Evolutionary conservation across 768 basidiomycete species (phyloP).

Genomic region (Mycena leptocephala): DNA sequence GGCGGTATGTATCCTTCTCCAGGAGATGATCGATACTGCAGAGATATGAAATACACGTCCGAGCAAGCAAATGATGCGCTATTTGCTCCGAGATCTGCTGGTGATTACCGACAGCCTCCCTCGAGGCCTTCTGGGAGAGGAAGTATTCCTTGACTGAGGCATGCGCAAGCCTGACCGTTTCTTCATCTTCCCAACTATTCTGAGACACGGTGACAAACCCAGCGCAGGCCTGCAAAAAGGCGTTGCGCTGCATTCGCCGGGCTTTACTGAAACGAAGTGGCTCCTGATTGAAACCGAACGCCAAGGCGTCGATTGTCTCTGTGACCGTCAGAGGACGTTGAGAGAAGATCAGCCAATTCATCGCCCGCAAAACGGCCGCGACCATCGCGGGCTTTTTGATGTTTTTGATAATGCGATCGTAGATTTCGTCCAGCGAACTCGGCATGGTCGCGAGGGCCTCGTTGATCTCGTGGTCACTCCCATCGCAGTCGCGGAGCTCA

Average conservation of each 20-base stretch:
- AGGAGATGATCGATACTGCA: background rate
- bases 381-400: slow-evolving; percentile 32
- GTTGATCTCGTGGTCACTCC: slow-evolving; percentile 24
- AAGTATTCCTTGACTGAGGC: background rate
- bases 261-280: too few species aligned
- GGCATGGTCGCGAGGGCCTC: slow-evolving; percentile 34
- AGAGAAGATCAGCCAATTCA: slow-evolving; percentile 41
- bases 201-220: too few species aligned
- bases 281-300: too few species aligned
- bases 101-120: background rate
- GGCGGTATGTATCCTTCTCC: background rate
- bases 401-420: slow-evolving; percentile 40
- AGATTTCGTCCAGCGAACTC: slow-evolving; percentile 31
- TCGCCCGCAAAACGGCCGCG: slow-evolving; percentile 27
- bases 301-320: too few species aligned
- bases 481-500: slow-evolving; percentile 32
- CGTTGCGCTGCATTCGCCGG: too few species aligned
- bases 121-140: background rate
- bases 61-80: background rate
- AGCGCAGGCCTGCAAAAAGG: too few species aligned
- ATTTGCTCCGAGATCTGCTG: background rate
- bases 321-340: too few species aligned
- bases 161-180: background rate
- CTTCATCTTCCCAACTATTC: background rate
- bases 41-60: background rate